Percentiles rank a stretch among this genome's conserved stretches.
These are phyloP conservation scores for Boletus reticuloceps DNA, from an alignment of 768 basidiomycete species.

Conservation along the genomic window DNA sequence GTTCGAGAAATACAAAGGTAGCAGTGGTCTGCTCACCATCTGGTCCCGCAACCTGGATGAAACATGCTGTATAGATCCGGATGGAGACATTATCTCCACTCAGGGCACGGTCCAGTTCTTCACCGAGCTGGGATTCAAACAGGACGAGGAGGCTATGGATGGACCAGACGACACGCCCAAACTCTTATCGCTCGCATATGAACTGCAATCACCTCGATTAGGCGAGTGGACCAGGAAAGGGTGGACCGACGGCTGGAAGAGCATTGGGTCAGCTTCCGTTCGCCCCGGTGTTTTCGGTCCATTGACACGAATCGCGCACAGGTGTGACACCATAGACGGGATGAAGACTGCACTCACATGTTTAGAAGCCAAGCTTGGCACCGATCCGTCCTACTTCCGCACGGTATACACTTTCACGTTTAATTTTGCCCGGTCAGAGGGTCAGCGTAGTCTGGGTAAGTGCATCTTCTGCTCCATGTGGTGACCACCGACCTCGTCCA, in stretches of 20 bases:
- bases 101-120: slow-evolving; percentile 82
- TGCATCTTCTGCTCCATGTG: slow-evolving; percentile 2
- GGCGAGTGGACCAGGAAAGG: slow-evolving; percentile 69
- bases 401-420: slow-evolving; percentile 82
- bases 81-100: slow-evolving; percentile 62
- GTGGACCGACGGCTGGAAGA: slow-evolving; percentile 83
- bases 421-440: slow-evolving; percentile 70
- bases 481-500: neutral
- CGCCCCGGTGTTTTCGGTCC: slow-evolving; percentile 1
- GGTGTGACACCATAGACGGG: slow-evolving; percentile 59
- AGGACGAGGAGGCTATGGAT: slow-evolving; percentile 48
- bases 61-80: slow-evolving; percentile 43
- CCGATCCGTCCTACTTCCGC: slow-evolving; percentile 67
- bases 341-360: slow-evolving; percentile 58
- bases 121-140: slow-evolving; percentile 26
- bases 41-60: neutral
- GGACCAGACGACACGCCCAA: slow-evolving; percentile 76
- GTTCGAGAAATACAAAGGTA: slow-evolving; percentile 73
- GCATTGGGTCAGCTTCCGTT: slow-evolving; percentile 50
- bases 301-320: slow-evolving; percentile 26
- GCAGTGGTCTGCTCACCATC: slow-evolving; percentile 3
- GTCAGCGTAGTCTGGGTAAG: slow-evolving; percentile 78
- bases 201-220: slow-evolving; percentile 71
- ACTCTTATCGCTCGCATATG: slow-evolving; percentile 76
- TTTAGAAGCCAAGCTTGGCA: slow-evolving; percentile 58